These are phyloP conservation scores for Tephrocybe rancida DNA, from an alignment of 768 basidiomycete species.

Conservation along the genomic window DNA sequence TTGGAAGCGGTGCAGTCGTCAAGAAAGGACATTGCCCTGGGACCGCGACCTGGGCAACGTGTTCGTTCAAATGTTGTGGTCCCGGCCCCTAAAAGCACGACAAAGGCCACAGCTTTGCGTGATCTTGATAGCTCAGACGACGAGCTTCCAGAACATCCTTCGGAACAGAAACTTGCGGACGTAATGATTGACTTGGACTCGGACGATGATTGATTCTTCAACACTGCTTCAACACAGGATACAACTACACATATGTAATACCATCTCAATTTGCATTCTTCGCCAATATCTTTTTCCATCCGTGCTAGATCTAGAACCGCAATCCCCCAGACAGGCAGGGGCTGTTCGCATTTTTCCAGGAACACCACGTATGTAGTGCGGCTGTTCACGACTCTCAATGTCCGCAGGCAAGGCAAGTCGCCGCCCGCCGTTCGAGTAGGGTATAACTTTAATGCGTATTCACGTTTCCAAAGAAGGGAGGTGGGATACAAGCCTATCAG, in stretches of 20 bases:
- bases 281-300: too few species aligned
- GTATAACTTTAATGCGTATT: not conserved
- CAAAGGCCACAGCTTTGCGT: constrained; percentile 6
- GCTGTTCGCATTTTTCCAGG: too few species aligned
- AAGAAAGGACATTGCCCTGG: constrained; percentile 58
- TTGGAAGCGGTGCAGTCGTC: constrained; percentile 54
- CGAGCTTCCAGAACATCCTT: constrained; percentile 20
- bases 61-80: constrained; percentile 61
- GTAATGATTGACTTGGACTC: constrained; percentile 47
- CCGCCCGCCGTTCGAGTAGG: not conserved
- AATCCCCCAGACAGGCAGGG: too few species aligned
- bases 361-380: too few species aligned
- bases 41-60: constrained; percentile 62
- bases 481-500: not conserved
- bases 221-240: too few species aligned
- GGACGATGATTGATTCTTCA: not conserved
- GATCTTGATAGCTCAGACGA: constrained; percentile 31
- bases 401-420: too few species aligned
- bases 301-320: too few species aligned
- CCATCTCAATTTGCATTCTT: too few species aligned
- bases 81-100: constrained; percentile 23
- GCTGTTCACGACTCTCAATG: too few species aligned
- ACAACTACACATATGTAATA: too few species aligned
- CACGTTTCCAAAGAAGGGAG: not conserved
- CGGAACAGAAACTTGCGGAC: constrained; percentile 11